A percentile compares a stretch with the other conserved stretches of the same genome.
Evolutionary conservation across 2,329 filamentous ascomycete genomes (phyloP).

Genomic region (Aspergillus oerlinghausenensis): DNA sequence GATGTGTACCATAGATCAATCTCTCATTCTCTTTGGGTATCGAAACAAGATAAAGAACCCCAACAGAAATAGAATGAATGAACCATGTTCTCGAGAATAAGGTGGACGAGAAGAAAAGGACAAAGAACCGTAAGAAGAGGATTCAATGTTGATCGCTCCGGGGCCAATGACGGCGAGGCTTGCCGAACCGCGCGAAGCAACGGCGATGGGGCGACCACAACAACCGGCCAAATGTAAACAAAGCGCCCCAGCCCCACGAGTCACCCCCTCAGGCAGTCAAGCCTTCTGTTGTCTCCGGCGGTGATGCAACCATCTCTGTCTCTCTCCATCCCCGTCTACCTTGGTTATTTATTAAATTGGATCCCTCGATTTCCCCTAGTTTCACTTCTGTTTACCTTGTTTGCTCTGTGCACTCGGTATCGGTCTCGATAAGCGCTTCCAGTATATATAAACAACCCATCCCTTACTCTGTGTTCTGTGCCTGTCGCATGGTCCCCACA

Average conservation of each 20-base stretch:
- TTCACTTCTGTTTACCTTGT: not conserved
- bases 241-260: constrained; percentile 14
- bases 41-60: not conserved
- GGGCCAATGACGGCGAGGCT: not conserved
- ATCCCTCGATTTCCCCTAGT: constrained; percentile 10
- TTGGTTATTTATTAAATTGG: not conserved
- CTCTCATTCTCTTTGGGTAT: not conserved
- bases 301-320: constrained; percentile 1
- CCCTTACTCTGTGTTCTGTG: constrained; percentile 9
- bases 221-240: constrained; percentile 18
- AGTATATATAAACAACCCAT: not conserved
- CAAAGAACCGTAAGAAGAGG: not conserved
- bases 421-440: not conserved
- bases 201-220: not conserved
- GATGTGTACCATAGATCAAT: not conserved
- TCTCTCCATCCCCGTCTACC: constrained; percentile 7
- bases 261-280: not conserved
- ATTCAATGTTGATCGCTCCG: not conserved
- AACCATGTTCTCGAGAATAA: not conserved
- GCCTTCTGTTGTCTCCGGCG: constrained; percentile 5
- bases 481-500: constrained; percentile 48
- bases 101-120: constrained; percentile 1
- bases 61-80: not conserved
- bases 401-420: not conserved
- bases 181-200: not conserved